Conservation (phyloP, 106 monocot species). For the Amphibolis antarctica region DNA sequence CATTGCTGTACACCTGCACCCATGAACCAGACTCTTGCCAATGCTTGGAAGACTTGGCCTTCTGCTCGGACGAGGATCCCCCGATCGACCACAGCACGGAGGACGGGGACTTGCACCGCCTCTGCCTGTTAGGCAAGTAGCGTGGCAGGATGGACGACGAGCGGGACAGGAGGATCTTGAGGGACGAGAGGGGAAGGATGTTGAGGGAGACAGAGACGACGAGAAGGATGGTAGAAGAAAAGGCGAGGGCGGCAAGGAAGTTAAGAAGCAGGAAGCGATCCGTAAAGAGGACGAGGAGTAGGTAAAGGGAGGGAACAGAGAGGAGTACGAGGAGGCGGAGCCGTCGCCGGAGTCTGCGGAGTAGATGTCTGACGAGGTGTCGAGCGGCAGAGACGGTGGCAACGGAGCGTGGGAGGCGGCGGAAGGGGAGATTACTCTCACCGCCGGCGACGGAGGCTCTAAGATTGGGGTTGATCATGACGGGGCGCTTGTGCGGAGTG, state of each 20-base stretch:
- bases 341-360: conserved; percentile 2
- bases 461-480: not conserved
- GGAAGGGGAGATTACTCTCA: not conserved
- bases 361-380: not conserved
- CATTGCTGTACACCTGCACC: conserved; percentile 69
- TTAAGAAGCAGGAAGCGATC: conserved; percentile 11
- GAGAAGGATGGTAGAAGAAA: conserved; percentile 16
- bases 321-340: conserved; percentile 2
- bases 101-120: conserved; percentile 8
- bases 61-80: conserved; percentile 3
- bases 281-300: conserved; percentile 3
- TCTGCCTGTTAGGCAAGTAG: not conserved
- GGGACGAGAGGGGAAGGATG: conserved; percentile 10
- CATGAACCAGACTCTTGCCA: conserved; percentile 34
- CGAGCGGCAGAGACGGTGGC: not conserved
- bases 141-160: conserved; percentile 13
- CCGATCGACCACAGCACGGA: conserved; percentile 23
- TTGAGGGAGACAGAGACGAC: conserved; percentile 9
- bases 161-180: conserved; percentile 10
- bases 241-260: conserved; percentile 10
- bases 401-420: not conserved
- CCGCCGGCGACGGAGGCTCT: not conserved
- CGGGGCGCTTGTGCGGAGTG: conserved; percentile 4
- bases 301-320: conserved; percentile 3
- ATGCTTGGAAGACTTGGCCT: conserved; percentile 60